Conservation (phyloP, 2,329 filamentous ascomycete genomes). For the Didymella keratinophila region DNA sequence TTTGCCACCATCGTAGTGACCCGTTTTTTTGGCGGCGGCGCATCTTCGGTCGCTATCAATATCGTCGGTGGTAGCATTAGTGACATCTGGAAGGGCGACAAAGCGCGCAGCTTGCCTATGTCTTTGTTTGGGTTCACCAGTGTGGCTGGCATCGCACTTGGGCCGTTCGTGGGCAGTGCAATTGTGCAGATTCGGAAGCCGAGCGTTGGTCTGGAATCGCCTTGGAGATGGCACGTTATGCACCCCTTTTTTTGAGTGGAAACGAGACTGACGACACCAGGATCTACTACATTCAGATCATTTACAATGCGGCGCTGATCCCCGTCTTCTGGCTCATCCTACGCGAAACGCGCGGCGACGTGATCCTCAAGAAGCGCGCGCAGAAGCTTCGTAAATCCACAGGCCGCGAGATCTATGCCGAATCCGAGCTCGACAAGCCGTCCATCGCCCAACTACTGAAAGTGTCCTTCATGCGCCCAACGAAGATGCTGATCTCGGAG, state of each 20-base stretch:
- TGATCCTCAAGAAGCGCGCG: constrained; percentile 53
- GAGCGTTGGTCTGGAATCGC: constrained; percentile 27
- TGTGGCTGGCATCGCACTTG: constrained; percentile 55
- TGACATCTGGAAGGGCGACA: constrained; percentile 50
- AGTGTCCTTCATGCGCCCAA: constrained; percentile 53
- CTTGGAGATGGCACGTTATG: constrained; percentile 51
- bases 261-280: constrained; percentile 24
- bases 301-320: constrained; percentile 53
- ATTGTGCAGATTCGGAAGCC: constrained; percentile 50
- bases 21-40: constrained; percentile 55
- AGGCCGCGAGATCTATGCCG: constrained; percentile 39
- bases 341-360: constrained; percentile 53
- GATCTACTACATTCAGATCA: constrained; percentile 57
- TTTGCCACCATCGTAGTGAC: constrained; percentile 55
- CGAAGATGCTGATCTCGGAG: constrained; percentile 53
- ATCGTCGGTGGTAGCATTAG: constrained; percentile 44
- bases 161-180: constrained; percentile 53
- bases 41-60: constrained; percentile 55
- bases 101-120: constrained; percentile 55
- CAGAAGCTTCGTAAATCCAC: constrained; percentile 48
- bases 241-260: no score
- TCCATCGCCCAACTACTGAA: constrained; percentile 39
- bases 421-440: constrained; percentile 37
- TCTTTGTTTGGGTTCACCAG: constrained; percentile 55
- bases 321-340: constrained; percentile 55